These are phyloP conservation scores for Penicillium sp. DNA, from an alignment of 2,329 filamentous ascomycete genomes.

Conservation along the genomic window DNA sequence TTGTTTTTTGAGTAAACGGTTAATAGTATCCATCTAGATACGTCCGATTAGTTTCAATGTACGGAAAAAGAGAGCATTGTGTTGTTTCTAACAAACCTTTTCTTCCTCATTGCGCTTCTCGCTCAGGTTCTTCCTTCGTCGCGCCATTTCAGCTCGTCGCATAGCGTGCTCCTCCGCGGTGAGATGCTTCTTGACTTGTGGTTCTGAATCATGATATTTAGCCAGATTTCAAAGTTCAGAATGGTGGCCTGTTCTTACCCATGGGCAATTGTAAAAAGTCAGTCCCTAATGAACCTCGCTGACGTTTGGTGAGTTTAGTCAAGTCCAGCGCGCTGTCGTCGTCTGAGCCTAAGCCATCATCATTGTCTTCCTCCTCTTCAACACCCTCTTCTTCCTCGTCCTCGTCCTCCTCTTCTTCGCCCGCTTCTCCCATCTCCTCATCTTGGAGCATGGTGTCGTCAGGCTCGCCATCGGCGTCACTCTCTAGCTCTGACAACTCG, in stretches of 20 bases:
- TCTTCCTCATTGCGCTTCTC: slow-evolving; percentile 77
- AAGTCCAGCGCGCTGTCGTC: slow-evolving; percentile 59
- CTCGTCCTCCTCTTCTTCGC: slow-evolving; percentile 31
- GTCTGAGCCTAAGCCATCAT: slow-evolving; percentile 43
- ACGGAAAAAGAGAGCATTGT: not conserved
- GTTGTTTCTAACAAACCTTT: slow-evolving; percentile 50
- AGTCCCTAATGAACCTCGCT: slow-evolving; percentile 58
- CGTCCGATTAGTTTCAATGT: not conserved
- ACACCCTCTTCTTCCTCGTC: slow-evolving; percentile 33
- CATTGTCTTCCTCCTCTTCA: slow-evolving; percentile 39
- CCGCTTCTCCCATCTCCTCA: slow-evolving; percentile 30
- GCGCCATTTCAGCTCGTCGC: slow-evolving; percentile 69
- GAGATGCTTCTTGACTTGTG: slow-evolving; percentile 68
- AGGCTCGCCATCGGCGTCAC: slow-evolving; percentile 45
- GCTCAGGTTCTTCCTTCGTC: slow-evolving; percentile 67
- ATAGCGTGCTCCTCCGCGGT: slow-evolving; percentile 71
- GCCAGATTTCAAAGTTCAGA: slow-evolving; percentile 15
- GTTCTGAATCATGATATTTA: slow-evolving; percentile 42
- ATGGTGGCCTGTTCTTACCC: slow-evolving; percentile 35
- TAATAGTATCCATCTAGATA: slow-evolving; percentile 61
- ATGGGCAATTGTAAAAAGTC: slow-evolving; percentile 54
- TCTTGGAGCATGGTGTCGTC: slow-evolving; percentile 45
- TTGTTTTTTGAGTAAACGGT: slow-evolving; percentile 64
- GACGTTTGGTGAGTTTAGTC: slow-evolving; percentile 64
- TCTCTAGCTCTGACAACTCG: slow-evolving; percentile 44